Conservation (phyloP, 1,139 yeast genomes). For the Candida sp. region DNA sequence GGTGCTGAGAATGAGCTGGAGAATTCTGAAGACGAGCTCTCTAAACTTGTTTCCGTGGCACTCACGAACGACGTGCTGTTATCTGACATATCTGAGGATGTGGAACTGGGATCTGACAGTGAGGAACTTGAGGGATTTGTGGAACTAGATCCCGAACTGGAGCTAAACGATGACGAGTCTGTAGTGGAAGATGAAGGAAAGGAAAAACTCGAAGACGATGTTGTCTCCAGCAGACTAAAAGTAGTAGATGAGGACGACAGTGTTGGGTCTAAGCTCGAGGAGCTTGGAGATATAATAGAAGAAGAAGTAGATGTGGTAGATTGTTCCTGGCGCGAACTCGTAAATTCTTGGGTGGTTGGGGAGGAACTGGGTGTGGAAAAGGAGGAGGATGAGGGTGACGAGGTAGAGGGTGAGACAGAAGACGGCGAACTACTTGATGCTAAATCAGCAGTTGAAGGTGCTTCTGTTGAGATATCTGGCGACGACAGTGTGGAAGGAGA, state of each 20-base stretch:
- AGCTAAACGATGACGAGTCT: background rate
- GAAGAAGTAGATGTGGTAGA: background rate
- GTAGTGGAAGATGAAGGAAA: slow-evolving; percentile 2
- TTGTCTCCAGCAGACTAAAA: background rate
- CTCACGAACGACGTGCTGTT: background rate
- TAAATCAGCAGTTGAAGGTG: background rate
- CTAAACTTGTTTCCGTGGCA: background rate
- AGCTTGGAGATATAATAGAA: background rate
- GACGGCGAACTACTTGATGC: background rate
- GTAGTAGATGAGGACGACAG: slow-evolving; percentile 3
- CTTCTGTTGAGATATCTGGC: background rate
- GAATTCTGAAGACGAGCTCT: background rate
- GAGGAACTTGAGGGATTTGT: slow-evolving; percentile 1
- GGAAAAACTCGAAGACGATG: background rate
- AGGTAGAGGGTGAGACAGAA: background rate
- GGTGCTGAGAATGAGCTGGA: background rate
- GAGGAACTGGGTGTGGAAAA: background rate
- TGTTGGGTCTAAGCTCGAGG: background rate
- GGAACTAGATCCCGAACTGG: background rate
- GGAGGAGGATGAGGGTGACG: background rate
- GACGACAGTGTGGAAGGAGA: slow-evolving; percentile 3
- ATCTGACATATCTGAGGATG: slow-evolving; percentile 5
- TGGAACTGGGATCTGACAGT: too few relatives aligned
- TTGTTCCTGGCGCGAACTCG: background rate
- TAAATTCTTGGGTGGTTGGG: background rate